These are phyloP conservation scores for Neurospora pannonica DNA, from an alignment of 495 filamentous ascomycete species.

Conservation along the genomic window DNA sequence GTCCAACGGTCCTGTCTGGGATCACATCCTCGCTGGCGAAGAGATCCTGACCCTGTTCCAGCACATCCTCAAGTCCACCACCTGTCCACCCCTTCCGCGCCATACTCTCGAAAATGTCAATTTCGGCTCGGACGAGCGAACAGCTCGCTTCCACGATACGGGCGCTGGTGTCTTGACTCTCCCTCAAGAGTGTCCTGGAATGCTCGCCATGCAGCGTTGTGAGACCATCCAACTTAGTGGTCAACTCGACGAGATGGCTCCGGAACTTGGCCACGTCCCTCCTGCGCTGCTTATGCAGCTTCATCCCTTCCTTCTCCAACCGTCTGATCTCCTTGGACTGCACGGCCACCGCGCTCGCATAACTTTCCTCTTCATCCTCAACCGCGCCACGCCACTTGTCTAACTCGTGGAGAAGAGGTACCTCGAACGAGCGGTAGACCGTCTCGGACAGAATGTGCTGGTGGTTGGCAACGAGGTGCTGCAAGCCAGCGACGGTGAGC, in stretches of 20 bases:
- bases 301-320: constrained; percentile 51
- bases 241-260: constrained; percentile 48
- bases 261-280: constrained; percentile 45
- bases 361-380: constrained; percentile 49
- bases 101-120: constrained; percentile 56
- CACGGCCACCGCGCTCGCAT: constrained; percentile 39
- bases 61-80: constrained; percentile 50
- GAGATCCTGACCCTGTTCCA: constrained; percentile 51
- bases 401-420: constrained; percentile 53
- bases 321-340: constrained; percentile 46
- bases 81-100: constrained; percentile 57
- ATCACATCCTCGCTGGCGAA: constrained; percentile 39
- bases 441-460: constrained; percentile 54
- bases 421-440: constrained; percentile 56
- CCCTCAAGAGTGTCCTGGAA: constrained; percentile 41
- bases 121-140: constrained; percentile 51
- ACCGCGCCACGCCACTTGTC: constrained; percentile 49
- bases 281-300: constrained; percentile 44
- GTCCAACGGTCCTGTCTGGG: neutral
- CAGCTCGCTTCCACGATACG: constrained; percentile 52
- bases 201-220: constrained; percentile 49
- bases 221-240: constrained; percentile 50
- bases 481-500: constrained; percentile 49
- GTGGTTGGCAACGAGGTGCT: constrained; percentile 56
- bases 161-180: constrained; percentile 48